Evolutionary conservation across 2,329 filamentous ascomycete genomes (phyloP), one percentile per base, ranked within the genome.

Genomic region (Rhynchosporium secalis): DNA sequence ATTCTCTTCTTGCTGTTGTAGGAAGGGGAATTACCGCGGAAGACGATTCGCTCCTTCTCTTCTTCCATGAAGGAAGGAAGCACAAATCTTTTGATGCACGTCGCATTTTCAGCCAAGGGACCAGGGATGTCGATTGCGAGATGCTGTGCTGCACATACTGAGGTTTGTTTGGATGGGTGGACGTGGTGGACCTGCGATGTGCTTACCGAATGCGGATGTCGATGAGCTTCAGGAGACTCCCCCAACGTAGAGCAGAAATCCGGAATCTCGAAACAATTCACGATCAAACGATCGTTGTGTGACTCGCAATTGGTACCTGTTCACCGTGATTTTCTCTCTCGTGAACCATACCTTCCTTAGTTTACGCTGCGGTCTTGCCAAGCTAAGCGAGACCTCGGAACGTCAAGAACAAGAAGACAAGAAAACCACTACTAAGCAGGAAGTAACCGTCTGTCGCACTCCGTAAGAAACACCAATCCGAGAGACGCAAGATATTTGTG

Each of bases 91-190:
- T 58, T 62, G 61, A 56, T 60, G 61, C 61, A 62, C 40, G 40
- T 60, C 61, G 56, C 46, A 45, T 3, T 59, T 45, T 31, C 20
- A 48, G 61, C 56, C 61, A 57, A 62, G 49, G 15, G 26, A 49
- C 48, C 7, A 33, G 40, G 52, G 33, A 12, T n/a, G 36, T 51
- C 10, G 36, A 31, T 15, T 26, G 56, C n/a, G 33, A 58, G 41
- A 20, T 36, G 10, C 43, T 47, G 20, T 13, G 43, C 3, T 1
- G 31, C n/a, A 29, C 47, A 36, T 4, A n/a, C 13, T 9, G 15
- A 29, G 38, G 10, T 36, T 20, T 56, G 38, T n/a, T 40, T 20
- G 26, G 12, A n/a, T n/a, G 36, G 7, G 49, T 52, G 49, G 49
- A 52, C 49, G 49, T 38, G 31, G 48, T 52, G 49, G 49, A 54